phyloP scores from a whole-genome alignment of 2,329 filamentous ascomycete species.

The Metarhizium anisopliae region DNA sequence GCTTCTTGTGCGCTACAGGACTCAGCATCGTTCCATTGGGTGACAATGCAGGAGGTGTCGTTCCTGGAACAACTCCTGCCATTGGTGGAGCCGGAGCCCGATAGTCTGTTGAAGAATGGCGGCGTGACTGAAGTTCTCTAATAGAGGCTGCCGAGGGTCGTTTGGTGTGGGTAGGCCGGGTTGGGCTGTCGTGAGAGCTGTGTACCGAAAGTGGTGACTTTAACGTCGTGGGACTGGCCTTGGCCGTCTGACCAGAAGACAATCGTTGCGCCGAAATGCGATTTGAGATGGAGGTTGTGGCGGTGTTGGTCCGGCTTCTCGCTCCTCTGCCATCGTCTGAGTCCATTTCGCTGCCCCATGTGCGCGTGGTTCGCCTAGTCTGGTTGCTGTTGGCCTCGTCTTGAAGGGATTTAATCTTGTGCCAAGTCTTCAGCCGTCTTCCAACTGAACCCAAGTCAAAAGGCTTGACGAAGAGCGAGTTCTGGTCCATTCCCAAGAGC shows the following conservation, averaged over 20 bases:
- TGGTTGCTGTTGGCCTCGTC: slow-evolving; percentile 62
- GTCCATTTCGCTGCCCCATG: slow-evolving; percentile 49
- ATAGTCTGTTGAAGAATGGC: slow-evolving; percentile 81
- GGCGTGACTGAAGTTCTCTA: slow-evolving; percentile 71
- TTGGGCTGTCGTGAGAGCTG: slow-evolving; percentile 34
- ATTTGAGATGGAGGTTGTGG: slow-evolving; percentile 39
- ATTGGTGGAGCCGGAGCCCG: slow-evolving; percentile 24
- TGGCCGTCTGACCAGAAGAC: slow-evolving; percentile 42
- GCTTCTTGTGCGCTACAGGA: slow-evolving; percentile 47
- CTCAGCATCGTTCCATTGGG: slow-evolving; percentile 34
- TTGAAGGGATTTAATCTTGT: slow-evolving; percentile 87
- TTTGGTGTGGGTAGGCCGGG: slow-evolving; percentile 39
- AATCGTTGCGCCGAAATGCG: slow-evolving; percentile 39
- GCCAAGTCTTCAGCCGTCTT: slow-evolving; percentile 85
- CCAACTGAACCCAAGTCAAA: slow-evolving; percentile 91
- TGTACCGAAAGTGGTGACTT: slow-evolving; percentile 31
- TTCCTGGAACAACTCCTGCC: slow-evolving; percentile 11
- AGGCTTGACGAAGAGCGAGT: slow-evolving; percentile 89
- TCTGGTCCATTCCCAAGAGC: slow-evolving; percentile 87
- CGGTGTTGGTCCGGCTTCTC: slow-evolving; percentile 48
- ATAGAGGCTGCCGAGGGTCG: slow-evolving; percentile 74
- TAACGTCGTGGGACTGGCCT: slow-evolving; percentile 33
- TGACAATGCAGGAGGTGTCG: slow-evolving; percentile 29
- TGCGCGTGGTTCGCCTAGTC: slow-evolving; percentile 44
- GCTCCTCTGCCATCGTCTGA: slow-evolving; percentile 42